Base-by-base conservation (phyloP, 257 asterid genomes). In the Coffea canephora region DNA sequence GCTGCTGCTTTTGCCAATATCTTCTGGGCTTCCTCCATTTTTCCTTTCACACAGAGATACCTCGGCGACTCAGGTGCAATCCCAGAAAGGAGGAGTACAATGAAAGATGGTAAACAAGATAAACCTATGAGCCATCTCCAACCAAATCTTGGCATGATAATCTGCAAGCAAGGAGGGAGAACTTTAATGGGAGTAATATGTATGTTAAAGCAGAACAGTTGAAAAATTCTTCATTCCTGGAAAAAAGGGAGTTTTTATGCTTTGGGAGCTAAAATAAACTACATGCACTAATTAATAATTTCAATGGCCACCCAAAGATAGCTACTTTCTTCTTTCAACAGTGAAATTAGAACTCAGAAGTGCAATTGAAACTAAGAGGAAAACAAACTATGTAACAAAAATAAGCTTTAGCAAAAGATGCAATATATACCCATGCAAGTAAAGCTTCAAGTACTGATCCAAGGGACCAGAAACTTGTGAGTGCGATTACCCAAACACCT, bases 81-180 rank as follows among this genome's bases (percentile, higher is more conserved):
- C 18, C 78, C 50, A 19, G 72, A 85, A 48, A 81, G 79, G 45
- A 81, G 70, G 64, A 87, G 84, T 46, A 85, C 85, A 39, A 77
- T 0, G 0, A 78, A 65, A 52, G 88, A 83, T 39, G 90, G 90
- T 25, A 87, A 0, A 36, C 84, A 64, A 54, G 89, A 85, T 55
- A 87, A 49, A 34, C 78, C 84, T 69, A 83, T 76, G n/a, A 85
- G 76, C 90, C 90, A 85, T 78, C 90, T 85, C 90, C 88, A 85
- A 50, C 90, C 90, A 78, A 81, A 74, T 72, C 80, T 76, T 65
- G 88, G 88, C 86, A 87, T 85, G 75, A 83, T 77, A 46, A 82
- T 71, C 90, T 87, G 75, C 79, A 75, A 77, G 16, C 45, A 66
- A 75, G 59, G 5, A 27, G 34, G 41, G n/a, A 41, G 41, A 36